Base-by-base conservation (phyloP, 2,329 filamentous ascomycete genomes). In the Pyrenochaeta sp. region DNA sequence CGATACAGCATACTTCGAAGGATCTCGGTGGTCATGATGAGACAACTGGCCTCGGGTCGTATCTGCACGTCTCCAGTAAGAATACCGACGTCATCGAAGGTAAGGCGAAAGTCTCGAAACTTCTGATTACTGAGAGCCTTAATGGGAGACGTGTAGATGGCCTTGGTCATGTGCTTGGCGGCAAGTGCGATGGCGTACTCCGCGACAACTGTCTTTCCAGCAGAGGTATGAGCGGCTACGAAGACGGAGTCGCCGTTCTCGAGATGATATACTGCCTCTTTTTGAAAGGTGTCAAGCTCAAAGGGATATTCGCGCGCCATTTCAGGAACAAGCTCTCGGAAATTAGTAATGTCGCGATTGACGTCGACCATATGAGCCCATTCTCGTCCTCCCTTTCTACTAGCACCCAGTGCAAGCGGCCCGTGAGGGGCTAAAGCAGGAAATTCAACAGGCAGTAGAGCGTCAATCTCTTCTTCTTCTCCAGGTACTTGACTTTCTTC, bases 21-120 rank as follows among this genome's bases (percentile, higher is more conserved):
- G 80, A 99, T 99, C 75, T 99, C 95, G 0, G 95, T 99, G 0
- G 95, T 99, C 95, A 99, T 99, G 78, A 99, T 98, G 42, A 99
- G 84, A 79, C 95, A 99, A 78, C 94, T 98, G 28, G 95, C 95
- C 80, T 98, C 95, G 0, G 94, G 92, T 64, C 96, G 93, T 71
- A 99, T 99, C 77, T 99, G 95, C 5, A 99, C 95, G 80, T 99
- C 95, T 58, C 95, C 95, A 0, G 95, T 99, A 64, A 99, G 80
- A 64, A 99, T 98, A 15, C 95, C 95, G 19, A 99, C 95, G 77
- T 99, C 95, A 58, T 96, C 93, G 71, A 99, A 99, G 0, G 87
- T 88, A 54, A 89, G 86, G 56, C 93, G 87, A 76, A 99, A 99
- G 75, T 99, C 95, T 63, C 95, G 88, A 78, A 98, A 99, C 77